Evolutionary conservation across 345 rosid species (phyloP).

Genomic region (Tarenaya hassleriana): DNA sequence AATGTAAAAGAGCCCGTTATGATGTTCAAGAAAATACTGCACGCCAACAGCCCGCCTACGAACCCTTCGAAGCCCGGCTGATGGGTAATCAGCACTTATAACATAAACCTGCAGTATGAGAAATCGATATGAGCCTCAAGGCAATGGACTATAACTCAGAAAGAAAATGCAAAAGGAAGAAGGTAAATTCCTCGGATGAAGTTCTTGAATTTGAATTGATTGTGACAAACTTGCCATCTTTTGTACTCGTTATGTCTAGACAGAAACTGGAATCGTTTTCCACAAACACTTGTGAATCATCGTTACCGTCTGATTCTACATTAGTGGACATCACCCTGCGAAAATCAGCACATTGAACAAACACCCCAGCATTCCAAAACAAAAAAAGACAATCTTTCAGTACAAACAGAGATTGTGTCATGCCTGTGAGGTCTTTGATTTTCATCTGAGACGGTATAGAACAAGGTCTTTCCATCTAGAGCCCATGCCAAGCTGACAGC

Average conservation of each 20-base stretch:
- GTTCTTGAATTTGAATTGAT: constrained; percentile 93
- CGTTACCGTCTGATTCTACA: constrained; percentile 36
- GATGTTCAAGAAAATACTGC: constrained; percentile 77
- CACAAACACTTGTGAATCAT: constrained; percentile 37
- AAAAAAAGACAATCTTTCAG: neutral
- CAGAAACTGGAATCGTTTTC: constrained; percentile 70
- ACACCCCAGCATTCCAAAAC: neutral
- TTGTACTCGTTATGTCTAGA: constrained; percentile 83
- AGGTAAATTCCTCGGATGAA: constrained; percentile 75
- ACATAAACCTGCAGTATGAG: constrained; percentile 56
- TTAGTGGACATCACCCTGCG: constrained; percentile 65
- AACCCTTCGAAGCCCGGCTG: constrained; percentile 45
- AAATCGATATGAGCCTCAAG: constrained; percentile 21
- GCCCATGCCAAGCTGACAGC: constrained; percentile 94
- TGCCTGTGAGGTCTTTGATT: constrained; percentile 77
- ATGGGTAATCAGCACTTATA: constrained; percentile 50
- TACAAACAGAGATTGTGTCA: constrained; percentile 11
- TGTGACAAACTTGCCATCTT: constrained; percentile 93
- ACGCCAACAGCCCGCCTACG: constrained; percentile 54
- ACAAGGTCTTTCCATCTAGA: constrained; percentile 58
- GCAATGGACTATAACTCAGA: neutral
- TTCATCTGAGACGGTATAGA: constrained; percentile 59
- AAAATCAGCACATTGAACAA: constrained; percentile 17
- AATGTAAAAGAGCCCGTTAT: constrained; percentile 55
- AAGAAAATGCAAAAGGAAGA: constrained; percentile 23